Evolutionary conservation across 2,329 filamentous ascomycete genomes (phyloP).

Genomic region (Setomelanomma holmii): DNA sequence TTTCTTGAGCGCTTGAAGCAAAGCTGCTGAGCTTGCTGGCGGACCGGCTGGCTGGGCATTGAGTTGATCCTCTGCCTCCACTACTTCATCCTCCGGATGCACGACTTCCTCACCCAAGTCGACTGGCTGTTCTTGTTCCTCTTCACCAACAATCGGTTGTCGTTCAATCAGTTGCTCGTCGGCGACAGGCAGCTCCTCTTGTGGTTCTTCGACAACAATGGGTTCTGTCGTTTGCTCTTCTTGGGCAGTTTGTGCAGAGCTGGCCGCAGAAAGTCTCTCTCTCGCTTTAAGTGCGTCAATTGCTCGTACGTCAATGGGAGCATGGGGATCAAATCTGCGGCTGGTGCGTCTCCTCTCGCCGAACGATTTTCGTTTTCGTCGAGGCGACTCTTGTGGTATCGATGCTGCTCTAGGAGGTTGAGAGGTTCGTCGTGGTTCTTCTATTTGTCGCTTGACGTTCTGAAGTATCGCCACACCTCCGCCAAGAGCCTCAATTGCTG

Average conservation of each 20-base stretch:
- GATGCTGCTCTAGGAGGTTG: slow-evolving; percentile 7
- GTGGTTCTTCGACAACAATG: slow-evolving; percentile 5
- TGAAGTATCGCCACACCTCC: slow-evolving; percentile 51
- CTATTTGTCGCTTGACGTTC: slow-evolving; percentile 33
- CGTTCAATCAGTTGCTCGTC: slow-evolving; percentile 13
- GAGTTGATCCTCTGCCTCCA: slow-evolving; percentile 16
- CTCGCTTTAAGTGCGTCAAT: slow-evolving; percentile 29
- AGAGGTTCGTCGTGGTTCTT: slow-evolving; percentile 15
- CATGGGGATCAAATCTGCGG: slow-evolving; percentile 39
- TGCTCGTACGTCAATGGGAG: slow-evolving; percentile 25
- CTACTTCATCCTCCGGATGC: slow-evolving; percentile 6
- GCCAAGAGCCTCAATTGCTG: slow-evolving; percentile 51
- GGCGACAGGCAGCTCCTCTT: slow-evolving; percentile 4
- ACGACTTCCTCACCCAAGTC: slow-evolving; percentile 13
- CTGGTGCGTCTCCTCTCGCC: slow-evolving; percentile 37
- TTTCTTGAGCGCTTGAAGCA: slow-evolving; percentile 27
- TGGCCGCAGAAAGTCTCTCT: slow-evolving; percentile 22
- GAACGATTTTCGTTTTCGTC: slow-evolving; percentile 37
- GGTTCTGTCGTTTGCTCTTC: slow-evolving; percentile 6
- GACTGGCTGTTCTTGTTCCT: slow-evolving; percentile 5
- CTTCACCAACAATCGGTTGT: slow-evolving; percentile 7
- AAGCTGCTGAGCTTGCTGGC: slow-evolving; percentile 28
- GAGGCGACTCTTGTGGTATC: slow-evolving; percentile 20
- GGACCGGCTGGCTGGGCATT: slow-evolving; percentile 16
- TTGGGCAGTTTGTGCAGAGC: slow-evolving; percentile 12